phyloP scores from a whole-genome alignment of 163 green algal species.

The Scenedesmus sp. region DNA sequence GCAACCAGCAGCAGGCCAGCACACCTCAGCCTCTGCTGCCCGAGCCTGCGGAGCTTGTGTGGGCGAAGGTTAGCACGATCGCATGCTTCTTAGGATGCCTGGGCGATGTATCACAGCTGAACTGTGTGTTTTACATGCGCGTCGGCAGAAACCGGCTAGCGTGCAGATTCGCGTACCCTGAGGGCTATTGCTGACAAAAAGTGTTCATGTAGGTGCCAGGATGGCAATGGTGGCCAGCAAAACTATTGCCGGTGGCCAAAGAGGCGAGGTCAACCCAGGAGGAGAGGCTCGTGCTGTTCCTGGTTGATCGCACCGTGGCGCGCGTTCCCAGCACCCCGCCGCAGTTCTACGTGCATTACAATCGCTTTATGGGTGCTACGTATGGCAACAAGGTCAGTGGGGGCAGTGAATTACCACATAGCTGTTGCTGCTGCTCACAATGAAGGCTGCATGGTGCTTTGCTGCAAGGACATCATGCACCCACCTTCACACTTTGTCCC shows the following conservation, averaged over 20 bases:
- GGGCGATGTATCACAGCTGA: neutral
- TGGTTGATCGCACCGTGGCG: slow-evolving; percentile 46
- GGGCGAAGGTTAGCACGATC: slow-evolving; percentile 27
- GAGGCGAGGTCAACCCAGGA: neutral
- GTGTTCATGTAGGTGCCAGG: neutral
- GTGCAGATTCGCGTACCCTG: neutral
- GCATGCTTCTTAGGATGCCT: neutral
- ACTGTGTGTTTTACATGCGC: neutral
- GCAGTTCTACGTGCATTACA: slow-evolving; percentile 38
- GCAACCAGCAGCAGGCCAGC: slow-evolving; percentile 15
- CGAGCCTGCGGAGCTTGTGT: slow-evolving; percentile 16
- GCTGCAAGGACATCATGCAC: neutral
- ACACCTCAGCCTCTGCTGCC: slow-evolving; percentile 6
- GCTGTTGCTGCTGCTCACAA: neutral
- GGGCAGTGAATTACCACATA: neutral
- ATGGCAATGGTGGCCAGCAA: slow-evolving; percentile 48
- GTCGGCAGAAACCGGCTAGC: neutral
- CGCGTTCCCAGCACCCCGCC: slow-evolving; percentile 17
- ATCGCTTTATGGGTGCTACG: slow-evolving; percentile 5
- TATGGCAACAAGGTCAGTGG: slow-evolving; percentile 46
- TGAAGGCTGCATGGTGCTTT: neutral
- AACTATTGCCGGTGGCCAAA: neutral
- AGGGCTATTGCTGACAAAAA: neutral
- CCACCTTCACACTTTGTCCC: neutral
- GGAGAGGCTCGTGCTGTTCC: slow-evolving; percentile 43